Base-by-base conservation (phyloP, 1,139 yeast species). In the Chernovozyma sophiae-reginae region DNA sequence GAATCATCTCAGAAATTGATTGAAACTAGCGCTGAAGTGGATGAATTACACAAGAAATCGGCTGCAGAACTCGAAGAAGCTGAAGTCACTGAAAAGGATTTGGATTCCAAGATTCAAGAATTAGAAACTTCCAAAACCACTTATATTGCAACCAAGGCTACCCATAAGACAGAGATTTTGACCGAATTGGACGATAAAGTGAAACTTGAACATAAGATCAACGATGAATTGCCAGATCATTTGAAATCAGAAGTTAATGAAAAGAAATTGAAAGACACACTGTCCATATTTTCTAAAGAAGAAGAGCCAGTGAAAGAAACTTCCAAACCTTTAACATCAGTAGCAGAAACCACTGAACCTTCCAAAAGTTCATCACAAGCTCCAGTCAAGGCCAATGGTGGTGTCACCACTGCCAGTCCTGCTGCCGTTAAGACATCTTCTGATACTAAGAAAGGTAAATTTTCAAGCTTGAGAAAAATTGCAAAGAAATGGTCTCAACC, bases 191-290 rank as follows among this genome's bases (percentile, higher is more conserved):
- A 65, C 26, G 60, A 59, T 28, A 54, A 55, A 47, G 69, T 69
- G 22, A 62, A 61, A 44, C 69, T 62, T 30, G 75, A 68, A 45
- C 68, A 65, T 44, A 60, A 55, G 40, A 70, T 76, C 45, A 74
- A 75, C 47, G 53, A 48, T 17, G 74, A 68, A 44, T 67, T 74
- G 44, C 82, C 82, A 12, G 77, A 71, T 35, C 81, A 77, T 54
- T 62, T 76, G 49, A 64, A 61, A 43, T 52, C 54, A 33, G 72
- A 69, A 4, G 54, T 76, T 18, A 54, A 66, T 41, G 77, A 71
- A 44, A 53, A 53, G 38, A 62, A 60, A 44, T 52, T 68, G 31
- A 58, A 58, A 34, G 77, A 71, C 45, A 64, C 72, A 20, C 60
- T 68, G 2, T 65, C 72, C 1, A 51, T 70, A 19, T 69, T 70